Base-by-base conservation (phyloP, 257 asterid genomes). In the Penstemon barbatus region DNA sequence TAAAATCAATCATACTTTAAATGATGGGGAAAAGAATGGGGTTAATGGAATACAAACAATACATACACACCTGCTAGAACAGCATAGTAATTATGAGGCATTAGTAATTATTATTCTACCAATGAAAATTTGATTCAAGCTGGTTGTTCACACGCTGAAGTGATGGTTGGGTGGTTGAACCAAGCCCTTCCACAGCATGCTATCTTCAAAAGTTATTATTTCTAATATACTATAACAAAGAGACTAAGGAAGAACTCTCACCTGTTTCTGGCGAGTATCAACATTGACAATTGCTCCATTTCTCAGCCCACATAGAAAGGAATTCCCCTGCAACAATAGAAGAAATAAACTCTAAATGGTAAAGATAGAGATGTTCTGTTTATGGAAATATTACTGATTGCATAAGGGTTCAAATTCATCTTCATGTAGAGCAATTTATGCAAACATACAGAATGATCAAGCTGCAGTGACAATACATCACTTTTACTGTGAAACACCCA, bases 201-300 rank as follows among this genome's bases (percentile, higher is more conserved):
- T 49, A 49, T 4, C n/a, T 6, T 49, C 51, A 12, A 49, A 49
- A 49, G 54, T 15, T 49, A 12, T 49, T 9, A 12, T 49, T 49
- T 49, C 54, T 12, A 49, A 49, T 11, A 40, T 4, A 40, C 49
- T 15, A 25, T 25, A 25, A 25, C 7, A 5, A 65, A 63, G 38
- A 40, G 5, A 41, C 61, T 66, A 63, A 65, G 63, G 66, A 78
- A 53, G 70, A 42, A 61, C 41, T 71, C 89, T 74, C 65, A 82
- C 87, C 50, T 82, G 92, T 78, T 81, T 87, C 74, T 84, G 86
- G 68, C 99, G 99, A 77, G 87, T 67, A 63, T 94, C 99, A 71
- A 89, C 84, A 4, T 83, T 76, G 75, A 86, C 51, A 71, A 94
- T 87, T 62, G 82, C 75, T 79, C 97, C 97, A 83, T 83, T 94